Evolutionary conservation across 768 basidiomycete species (phyloP).

Genomic region (Strobilomyces dryophilus): DNA sequence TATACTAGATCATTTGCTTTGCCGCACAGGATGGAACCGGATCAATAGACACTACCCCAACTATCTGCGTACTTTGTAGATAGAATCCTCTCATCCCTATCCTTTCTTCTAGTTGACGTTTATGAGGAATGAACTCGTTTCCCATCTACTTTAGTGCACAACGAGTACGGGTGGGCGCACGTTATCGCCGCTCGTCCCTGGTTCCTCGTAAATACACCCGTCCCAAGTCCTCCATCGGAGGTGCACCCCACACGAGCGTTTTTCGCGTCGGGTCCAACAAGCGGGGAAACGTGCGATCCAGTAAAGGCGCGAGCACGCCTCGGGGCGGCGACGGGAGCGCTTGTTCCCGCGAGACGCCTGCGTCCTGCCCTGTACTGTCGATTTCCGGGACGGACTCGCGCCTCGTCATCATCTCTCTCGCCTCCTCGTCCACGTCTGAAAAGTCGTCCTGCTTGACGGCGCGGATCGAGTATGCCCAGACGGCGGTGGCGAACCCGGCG

Average conservation of each 20-base stretch:
- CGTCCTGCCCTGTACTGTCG: too few species aligned
- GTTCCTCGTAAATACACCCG: constrained; percentile 28
- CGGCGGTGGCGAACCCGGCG: constrained; percentile 68
- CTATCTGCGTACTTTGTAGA: not conserved
- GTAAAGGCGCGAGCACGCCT: constrained; percentile 43
- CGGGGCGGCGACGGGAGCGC: constrained; percentile 10
- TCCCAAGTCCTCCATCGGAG: constrained; percentile 60
- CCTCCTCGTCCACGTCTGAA: constrained; percentile 81
- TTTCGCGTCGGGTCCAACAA: constrained; percentile 58
- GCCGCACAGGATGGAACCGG: not conserved
- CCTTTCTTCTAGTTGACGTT: not conserved
- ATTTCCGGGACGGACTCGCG: too few species aligned
- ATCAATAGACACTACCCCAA: not conserved
- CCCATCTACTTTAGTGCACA: not conserved
- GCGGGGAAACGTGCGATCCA: constrained; percentile 44
- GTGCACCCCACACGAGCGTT: constrained; percentile 71
- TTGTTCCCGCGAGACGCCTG: too few species aligned
- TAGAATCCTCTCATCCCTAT: not conserved
- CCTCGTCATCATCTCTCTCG: constrained; percentile 43
- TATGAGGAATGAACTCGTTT: not conserved
- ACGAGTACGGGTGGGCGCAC: not conserved
- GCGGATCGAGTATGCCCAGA: constrained; percentile 91
- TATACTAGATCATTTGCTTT: not conserved
- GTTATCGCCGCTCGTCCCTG: not conserved
- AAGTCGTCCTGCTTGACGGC: constrained; percentile 95